phyloP scores from a whole-genome alignment of 2,329 filamentous ascomycete species.

The Fusarium sp. region DNA sequence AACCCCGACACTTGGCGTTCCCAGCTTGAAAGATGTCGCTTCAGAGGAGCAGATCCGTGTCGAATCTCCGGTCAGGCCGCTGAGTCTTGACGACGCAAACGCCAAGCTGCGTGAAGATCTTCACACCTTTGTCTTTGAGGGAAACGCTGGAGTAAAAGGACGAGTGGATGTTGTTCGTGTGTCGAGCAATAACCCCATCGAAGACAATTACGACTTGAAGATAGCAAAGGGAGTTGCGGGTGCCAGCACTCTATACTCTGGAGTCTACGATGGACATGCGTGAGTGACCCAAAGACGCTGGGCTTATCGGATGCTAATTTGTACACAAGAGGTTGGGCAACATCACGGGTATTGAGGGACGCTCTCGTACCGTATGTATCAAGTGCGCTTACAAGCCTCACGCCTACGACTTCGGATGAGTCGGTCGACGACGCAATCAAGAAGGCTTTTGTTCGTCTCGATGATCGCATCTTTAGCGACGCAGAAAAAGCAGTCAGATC shows the following conservation, averaged over 20 bases:
- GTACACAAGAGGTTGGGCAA: constrained; percentile 53
- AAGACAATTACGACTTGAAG: constrained; percentile 52
- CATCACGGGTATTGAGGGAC: constrained; percentile 53
- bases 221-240: constrained; percentile 48
- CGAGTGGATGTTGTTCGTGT: constrained; percentile 51
- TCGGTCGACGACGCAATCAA: constrained; percentile 66
- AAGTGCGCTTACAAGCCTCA: constrained; percentile 48
- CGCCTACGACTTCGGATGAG: constrained; percentile 53
- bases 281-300: constrained; percentile 41
- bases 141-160: constrained; percentile 40
- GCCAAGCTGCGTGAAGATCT: constrained; percentile 48
- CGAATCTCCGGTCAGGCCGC: constrained; percentile 44
- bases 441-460: constrained; percentile 65
- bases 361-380: constrained; percentile 58
- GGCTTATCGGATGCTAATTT: constrained; percentile 9
- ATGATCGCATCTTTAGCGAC: constrained; percentile 63
- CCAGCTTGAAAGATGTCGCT: constrained; percentile 12
- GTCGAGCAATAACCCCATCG: constrained; percentile 51
- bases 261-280: constrained; percentile 63
- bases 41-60: constrained; percentile 40
- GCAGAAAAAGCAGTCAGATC: constrained; percentile 50
- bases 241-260: constrained; percentile 48
- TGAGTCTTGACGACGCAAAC: constrained; percentile 46
- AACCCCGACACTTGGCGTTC: constrained; percentile 4
- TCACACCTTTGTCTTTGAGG: constrained; percentile 47